A percentile compares a stretch with the other conserved stretches of the same genome.
Evolutionary conservation across 768 basidiomycete species (phyloP).

Genomic region (Xerocomellus intermedius): DNA sequence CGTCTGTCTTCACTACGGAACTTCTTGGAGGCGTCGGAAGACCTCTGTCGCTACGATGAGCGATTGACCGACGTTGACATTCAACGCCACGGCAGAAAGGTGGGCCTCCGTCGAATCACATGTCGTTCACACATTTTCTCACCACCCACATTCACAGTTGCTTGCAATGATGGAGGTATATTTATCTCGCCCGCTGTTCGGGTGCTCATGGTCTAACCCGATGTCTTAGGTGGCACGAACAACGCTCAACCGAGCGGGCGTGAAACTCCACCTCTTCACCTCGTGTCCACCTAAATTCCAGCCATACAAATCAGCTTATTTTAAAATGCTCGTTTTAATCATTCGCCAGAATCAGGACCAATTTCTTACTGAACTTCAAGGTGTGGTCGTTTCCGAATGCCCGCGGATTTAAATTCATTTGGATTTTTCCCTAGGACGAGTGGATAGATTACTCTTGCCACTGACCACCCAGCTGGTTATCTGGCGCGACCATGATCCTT

Average conservation of each 20-base stretch:
- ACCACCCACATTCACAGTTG: constrained; percentile 35
- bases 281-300: constrained; percentile 40
- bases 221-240: constrained; percentile 42
- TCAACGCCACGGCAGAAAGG: constrained; percentile 29
- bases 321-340: constrained; percentile 45
- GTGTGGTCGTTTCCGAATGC: constrained; percentile 9
- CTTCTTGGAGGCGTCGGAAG: constrained; percentile 31
- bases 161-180: constrained; percentile 52
- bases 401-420: constrained; percentile 3
- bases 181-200: constrained; percentile 9
- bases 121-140: not conserved
- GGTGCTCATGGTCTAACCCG: not conserved
- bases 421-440: constrained; percentile 24
- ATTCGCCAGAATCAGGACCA: constrained; percentile 32
- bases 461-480: constrained; percentile 33
- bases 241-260: constrained; percentile 43
- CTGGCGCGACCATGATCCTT: constrained; percentile 27
- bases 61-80: constrained; percentile 21
- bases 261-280: constrained; percentile 46
- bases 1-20: constrained; percentile 30
- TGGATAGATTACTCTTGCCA: constrained; percentile 34
- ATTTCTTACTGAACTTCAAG: constrained; percentile 28
- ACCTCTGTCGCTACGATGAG: constrained; percentile 20
- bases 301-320: constrained; percentile 48
- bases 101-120: not conserved